Evolutionary conservation across 179 eudicot species (phyloP).

Genomic region (Beta macrorhiza): DNA sequence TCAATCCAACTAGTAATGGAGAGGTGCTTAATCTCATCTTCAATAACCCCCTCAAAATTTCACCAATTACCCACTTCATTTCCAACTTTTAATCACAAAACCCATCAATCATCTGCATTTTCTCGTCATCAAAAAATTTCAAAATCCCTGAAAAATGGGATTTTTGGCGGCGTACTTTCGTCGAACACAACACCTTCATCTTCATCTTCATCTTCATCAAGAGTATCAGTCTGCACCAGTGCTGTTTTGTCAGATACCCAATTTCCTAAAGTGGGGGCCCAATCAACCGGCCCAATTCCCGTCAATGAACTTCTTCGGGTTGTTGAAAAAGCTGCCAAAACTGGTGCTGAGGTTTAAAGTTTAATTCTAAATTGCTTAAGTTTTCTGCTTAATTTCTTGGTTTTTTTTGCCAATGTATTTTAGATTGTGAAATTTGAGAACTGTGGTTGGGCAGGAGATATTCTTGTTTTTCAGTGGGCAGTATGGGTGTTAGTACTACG

Average conservation of each 20-base stretch:
- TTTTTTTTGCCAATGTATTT: neutral
- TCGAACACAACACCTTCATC: neutral
- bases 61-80: constrained; percentile 36
- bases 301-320: constrained; percentile 53
- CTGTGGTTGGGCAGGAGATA: neutral
- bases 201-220: constrained; percentile 12
- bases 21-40: constrained; percentile 38
- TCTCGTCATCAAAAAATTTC: constrained; percentile 13
- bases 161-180: constrained; percentile 17
- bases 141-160: constrained; percentile 26
- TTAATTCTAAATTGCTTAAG: neutral
- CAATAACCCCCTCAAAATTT: constrained; percentile 25
- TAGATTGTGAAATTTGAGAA: neutral
- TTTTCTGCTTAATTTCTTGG: neutral
- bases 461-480: too few species aligned
- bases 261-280: constrained; percentile 54
- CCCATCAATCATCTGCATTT: constrained; percentile 16
- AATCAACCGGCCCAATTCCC: constrained; percentile 52
- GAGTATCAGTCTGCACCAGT: constrained; percentile 25
- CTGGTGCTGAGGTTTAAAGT: constrained; percentile 71
- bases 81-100: constrained; percentile 23
- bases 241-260: constrained; percentile 47
- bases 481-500: too few species aligned
- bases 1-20: constrained; percentile 32
- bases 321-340: constrained; percentile 71